Conservation (phyloP, 306 rosid species). For the Prunus kanzakura region DNA sequence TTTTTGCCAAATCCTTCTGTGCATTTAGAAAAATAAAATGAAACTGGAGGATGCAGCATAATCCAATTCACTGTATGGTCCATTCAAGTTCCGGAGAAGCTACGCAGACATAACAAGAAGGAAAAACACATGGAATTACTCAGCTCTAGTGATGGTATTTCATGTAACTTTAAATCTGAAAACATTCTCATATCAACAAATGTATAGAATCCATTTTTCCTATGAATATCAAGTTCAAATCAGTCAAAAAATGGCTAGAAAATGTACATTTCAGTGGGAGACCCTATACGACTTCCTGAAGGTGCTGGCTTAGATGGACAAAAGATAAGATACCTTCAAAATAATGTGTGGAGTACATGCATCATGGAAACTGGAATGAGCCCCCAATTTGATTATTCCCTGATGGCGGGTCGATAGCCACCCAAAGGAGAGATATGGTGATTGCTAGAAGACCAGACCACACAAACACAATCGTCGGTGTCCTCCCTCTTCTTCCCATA, state of each 20-base stretch:
- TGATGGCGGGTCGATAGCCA: slow-evolving; percentile 68
- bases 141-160: background rate
- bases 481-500: slow-evolving; percentile 67
- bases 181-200: slow-evolving; percentile 6
- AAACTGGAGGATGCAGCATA: no score
- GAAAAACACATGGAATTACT: background rate
- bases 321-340: slow-evolving; percentile 1
- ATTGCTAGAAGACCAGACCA: slow-evolving; percentile 77
- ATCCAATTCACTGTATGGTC: no score
- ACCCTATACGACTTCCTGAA: slow-evolving; percentile 21
- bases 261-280: slow-evolving; percentile 18
- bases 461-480: slow-evolving; percentile 71
- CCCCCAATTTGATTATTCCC: slow-evolving; percentile 58
- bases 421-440: slow-evolving; percentile 76
- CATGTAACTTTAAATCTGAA: background rate
- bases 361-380: slow-evolving; percentile 61
- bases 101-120: no score
- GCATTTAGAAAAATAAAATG: no score
- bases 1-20: no score
- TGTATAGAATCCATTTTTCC: slow-evolving; percentile 16
- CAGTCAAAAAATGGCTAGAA: slow-evolving; percentile 22
- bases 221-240: slow-evolving; percentile 14
- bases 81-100: no score
- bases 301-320: slow-evolving; percentile 28
- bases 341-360: background rate